phyloP scores from a whole-genome alignment of 108 stramenopile species.

The Conticribra guillardii region DNA sequence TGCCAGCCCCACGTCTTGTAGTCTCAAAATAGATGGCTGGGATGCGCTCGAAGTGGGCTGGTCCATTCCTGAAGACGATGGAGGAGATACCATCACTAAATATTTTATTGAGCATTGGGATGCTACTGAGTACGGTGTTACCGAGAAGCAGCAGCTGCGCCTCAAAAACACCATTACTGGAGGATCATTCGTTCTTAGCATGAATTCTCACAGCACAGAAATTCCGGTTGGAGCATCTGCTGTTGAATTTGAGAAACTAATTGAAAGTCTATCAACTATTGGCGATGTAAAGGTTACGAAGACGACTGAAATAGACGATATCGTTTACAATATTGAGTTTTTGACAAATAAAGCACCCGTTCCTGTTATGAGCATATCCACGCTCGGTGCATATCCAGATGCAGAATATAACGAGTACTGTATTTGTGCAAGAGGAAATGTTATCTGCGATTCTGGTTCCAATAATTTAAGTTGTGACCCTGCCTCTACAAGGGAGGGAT shows the following conservation, averaged over 20 bases:
- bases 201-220: slow-evolving; percentile 10
- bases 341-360: slow-evolving; percentile 36
- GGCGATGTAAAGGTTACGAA: slow-evolving; percentile 51
- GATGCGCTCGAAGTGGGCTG: slow-evolving; percentile 58
- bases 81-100: slow-evolving; percentile 57
- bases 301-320: slow-evolving; percentile 2
- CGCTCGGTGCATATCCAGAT: slow-evolving; percentile 4
- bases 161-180: slow-evolving; percentile 25
- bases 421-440: slow-evolving; percentile 35
- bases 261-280: slow-evolving; percentile 51
- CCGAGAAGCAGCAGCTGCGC: slow-evolving; percentile 54
- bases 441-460: slow-evolving; percentile 19
- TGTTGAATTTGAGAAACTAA: slow-evolving; percentile 34
- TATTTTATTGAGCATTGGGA: slow-evolving; percentile 73
- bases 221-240: slow-evolving; percentile 28
- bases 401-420: slow-evolving; percentile 27
- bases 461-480: slow-evolving; percentile 7
- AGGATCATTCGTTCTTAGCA: slow-evolving; percentile 20
- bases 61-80: slow-evolving; percentile 63
- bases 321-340: slow-evolving; percentile 37
- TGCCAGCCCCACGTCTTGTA: slow-evolving; percentile 45
- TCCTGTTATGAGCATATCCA: slow-evolving; percentile 23
- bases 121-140: slow-evolving; percentile 36
- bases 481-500: slow-evolving; percentile 25
- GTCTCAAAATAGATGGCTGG: slow-evolving; percentile 51